phyloP scores from a whole-genome alignment of 2,329 filamentous ascomycete species.

The Colletotrichum coccodes region DNA sequence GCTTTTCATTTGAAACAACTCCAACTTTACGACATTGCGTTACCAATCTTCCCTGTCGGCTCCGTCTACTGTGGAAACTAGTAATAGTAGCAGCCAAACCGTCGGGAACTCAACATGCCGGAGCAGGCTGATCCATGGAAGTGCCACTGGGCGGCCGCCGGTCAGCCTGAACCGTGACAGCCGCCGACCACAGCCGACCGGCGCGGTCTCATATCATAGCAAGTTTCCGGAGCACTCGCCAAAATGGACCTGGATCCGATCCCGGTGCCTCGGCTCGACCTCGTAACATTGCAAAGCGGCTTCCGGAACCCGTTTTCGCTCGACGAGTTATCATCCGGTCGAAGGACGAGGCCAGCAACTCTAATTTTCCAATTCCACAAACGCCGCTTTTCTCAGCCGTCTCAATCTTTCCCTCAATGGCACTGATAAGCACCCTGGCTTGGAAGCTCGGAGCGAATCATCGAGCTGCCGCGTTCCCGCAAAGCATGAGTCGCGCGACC shows the following conservation, averaged over 20 bases:
- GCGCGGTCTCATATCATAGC: neutral
- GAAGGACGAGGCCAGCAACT: neutral
- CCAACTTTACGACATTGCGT: neutral
- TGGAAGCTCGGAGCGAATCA: slow-evolving; percentile 14
- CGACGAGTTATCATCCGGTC: neutral
- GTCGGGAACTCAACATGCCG: neutral
- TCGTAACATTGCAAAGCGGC: neutral
- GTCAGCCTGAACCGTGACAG: slow-evolving; percentile 6
- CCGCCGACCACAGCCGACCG: slow-evolving; percentile 5
- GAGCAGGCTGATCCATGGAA: neutral
- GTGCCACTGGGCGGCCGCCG: slow-evolving; percentile 3
- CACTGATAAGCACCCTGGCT: neutral
- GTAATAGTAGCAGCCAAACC: neutral
- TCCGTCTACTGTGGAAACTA: neutral
- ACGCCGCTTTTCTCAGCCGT: neutral
- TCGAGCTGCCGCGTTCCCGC: slow-evolving; percentile 10
- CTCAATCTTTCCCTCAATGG: neutral
- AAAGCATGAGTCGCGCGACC: slow-evolving; percentile 24
- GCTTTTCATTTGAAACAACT: neutral
- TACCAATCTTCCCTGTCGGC: neutral
- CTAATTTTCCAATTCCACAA: neutral
- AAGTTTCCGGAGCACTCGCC: neutral
- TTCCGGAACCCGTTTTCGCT: neutral
- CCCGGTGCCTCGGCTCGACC: neutral
- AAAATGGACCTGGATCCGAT: neutral